phyloP scores from a whole-genome alignment of 805 yeast species.

The Zygosaccharomyces bisporus region DNA sequence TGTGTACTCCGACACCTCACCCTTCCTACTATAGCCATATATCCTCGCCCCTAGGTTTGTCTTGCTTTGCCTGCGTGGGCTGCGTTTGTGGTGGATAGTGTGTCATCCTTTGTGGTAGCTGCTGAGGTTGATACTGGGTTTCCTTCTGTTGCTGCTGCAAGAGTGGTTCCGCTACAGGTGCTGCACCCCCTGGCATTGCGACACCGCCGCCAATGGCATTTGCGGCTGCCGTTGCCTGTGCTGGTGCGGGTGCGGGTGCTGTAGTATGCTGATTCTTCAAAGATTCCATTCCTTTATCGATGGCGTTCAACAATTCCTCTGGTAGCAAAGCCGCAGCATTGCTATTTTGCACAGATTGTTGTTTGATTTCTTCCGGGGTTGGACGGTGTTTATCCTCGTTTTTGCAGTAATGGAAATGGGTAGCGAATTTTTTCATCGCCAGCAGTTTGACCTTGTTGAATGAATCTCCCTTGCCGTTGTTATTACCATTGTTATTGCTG shows the following conservation, averaged over 20 bases:
- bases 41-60: constrained; percentile 28
- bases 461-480: constrained; percentile 29
- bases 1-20: neutral
- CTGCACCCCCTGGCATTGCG: constrained; percentile 9
- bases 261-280: constrained; percentile 24
- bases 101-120: constrained; percentile 15
- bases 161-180: constrained; percentile 13
- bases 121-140: constrained; percentile 21
- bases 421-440: constrained; percentile 36
- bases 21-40: constrained; percentile 22
- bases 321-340: constrained; percentile 29
- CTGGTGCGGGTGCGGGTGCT: constrained; percentile 15
- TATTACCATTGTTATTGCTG: constrained; percentile 9
- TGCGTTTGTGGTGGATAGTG: constrained; percentile 24
- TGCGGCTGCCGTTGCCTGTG: constrained; percentile 18
- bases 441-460: constrained; percentile 34
- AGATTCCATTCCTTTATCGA: constrained; percentile 34
- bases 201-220: constrained; percentile 15
- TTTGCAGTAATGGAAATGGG: constrained; percentile 37
- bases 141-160: constrained; percentile 20
- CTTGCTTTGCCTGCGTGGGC: constrained; percentile 26
- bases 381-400: constrained; percentile 34
- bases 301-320: constrained; percentile 30
- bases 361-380: constrained; percentile 35
- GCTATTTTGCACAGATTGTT: constrained; percentile 29